Base-by-base conservation (phyloP, 2,329 filamentous ascomycete species). In the Atkinsonella hypoxylon region DNA sequence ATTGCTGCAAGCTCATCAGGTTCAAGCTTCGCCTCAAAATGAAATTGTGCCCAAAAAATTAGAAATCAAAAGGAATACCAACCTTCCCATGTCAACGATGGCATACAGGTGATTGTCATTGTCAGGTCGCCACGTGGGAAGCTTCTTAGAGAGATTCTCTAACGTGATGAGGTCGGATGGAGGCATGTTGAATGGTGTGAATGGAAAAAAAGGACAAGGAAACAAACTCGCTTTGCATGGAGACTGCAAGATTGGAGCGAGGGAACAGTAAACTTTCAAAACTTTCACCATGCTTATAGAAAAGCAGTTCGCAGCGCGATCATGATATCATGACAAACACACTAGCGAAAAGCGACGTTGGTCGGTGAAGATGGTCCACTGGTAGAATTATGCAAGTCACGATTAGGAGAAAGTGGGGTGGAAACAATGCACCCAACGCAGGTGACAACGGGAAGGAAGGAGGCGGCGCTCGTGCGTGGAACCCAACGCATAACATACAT, bases 21-120 rank as follows among this genome's bases (percentile, higher is more conserved):
- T 42, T 18, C 20, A 26, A 20, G 9, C 10, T 15, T 17, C 5
- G 26, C 4, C 13, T 13, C 13, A 4, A 20, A 12, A 36, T 15
- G 11, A 39, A 10, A 15, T 4, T 34, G 17, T 39, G 32, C n/a
- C 54, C 11, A 18, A 12, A 22, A 15, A 26, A 11, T 10, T 2
- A 13, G 4, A 6, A 54, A 50, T 20, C 32, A 49, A 47, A n/a
- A n/a, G n/a, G 26, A 26, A 26, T 26, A 53, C 57, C 50, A 53
- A 78, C 77, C 77, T 79, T 61, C 77, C 77, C 76, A 81, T 79
- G 56, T 81, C 77, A 50, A 81, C 77, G 48, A 81, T 64, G 48
- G 77, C 77, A 59, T 76, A 76, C 15, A 78, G 68, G 53, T 79
- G 75, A 58, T 63, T 76, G 49, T 68, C 57, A 42, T 66, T 67